Evolutionary conservation across 306 rosid genomes (phyloP).

Genomic region (Prunus mira): DNA sequence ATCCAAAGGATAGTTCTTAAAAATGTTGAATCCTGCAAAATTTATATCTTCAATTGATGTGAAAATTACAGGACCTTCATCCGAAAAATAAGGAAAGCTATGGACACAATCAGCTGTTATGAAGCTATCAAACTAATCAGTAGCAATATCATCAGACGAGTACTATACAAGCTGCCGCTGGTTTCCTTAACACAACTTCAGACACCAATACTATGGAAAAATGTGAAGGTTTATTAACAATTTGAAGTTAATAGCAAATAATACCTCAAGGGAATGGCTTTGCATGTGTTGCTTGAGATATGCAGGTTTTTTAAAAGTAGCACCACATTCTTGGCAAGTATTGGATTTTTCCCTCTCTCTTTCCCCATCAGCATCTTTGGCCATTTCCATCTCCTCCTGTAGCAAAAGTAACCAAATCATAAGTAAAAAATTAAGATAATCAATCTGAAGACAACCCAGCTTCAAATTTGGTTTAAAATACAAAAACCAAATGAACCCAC

Average conservation of each 20-base stretch:
- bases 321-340: conserved; percentile 70
- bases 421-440: background rate
- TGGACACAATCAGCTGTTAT: background rate
- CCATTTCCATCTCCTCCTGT: conserved; percentile 54
- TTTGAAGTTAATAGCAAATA: background rate
- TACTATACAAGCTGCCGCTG: background rate
- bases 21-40: conserved; percentile 63
- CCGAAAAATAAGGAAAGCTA: background rate
- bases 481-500: background rate
- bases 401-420: background rate
- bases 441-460: background rate
- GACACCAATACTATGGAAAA: background rate
- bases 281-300: conserved; percentile 75
- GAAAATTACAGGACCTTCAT: background rate
- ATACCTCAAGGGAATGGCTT: conserved; percentile 84
- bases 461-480: background rate
- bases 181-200: background rate
- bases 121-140: background rate
- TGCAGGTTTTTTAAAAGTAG: conserved; percentile 65
- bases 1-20: conserved; percentile 31
- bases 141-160: background rate
- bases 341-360: conserved; percentile 26
- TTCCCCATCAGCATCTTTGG: conserved; percentile 22
- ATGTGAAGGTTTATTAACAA: background rate
- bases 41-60: conserved; percentile 27